Percentiles rank a stretch among this genome's conserved stretches.
Evolutionary conservation across 73 alveolate species (phyloP).

Genomic region (Paramecium primaurelia): DNA sequence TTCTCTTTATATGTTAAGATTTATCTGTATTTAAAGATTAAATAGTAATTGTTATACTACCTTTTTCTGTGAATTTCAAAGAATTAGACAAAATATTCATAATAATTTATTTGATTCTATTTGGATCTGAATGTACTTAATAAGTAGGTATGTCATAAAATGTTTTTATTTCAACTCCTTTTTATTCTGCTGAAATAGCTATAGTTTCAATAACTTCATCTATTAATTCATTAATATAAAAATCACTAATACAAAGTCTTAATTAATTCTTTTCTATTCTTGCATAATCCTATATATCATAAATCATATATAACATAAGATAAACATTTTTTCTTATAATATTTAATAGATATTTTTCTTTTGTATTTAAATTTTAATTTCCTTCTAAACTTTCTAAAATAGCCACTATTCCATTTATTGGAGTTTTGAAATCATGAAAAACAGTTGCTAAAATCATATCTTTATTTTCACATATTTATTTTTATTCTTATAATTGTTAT

Average conservation of each 20-base stretch:
- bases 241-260: background rate
- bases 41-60: conserved; percentile 24
- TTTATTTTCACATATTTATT: conserved; percentile 21
- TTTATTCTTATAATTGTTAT: background rate
- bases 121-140: conserved; percentile 29
- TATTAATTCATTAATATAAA: background rate
- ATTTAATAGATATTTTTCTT: background rate
- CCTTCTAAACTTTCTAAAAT: conserved; percentile 25
- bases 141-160: background rate
- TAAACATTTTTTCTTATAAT: conserved; percentile 28
- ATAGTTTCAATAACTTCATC: conserved; percentile 32
- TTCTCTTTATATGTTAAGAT: background rate
- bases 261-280: conserved; percentile 25
- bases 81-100: conserved; percentile 50
- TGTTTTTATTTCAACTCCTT: conserved; percentile 7
- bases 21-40: conserved; percentile 15
- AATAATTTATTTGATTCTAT: conserved; percentile 45
- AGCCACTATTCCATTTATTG: conserved; percentile 56
- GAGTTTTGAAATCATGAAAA: conserved; percentile 59
- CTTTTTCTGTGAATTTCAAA: conserved; percentile 46
- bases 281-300: conserved; percentile 57
- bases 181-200: background rate
- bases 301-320: conserved; percentile 50
- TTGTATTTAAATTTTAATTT: background rate
- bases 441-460: conserved; percentile 45